Conservation (phyloP, 202 grass and related monocot species). For the Setaria viridis region DNA sequence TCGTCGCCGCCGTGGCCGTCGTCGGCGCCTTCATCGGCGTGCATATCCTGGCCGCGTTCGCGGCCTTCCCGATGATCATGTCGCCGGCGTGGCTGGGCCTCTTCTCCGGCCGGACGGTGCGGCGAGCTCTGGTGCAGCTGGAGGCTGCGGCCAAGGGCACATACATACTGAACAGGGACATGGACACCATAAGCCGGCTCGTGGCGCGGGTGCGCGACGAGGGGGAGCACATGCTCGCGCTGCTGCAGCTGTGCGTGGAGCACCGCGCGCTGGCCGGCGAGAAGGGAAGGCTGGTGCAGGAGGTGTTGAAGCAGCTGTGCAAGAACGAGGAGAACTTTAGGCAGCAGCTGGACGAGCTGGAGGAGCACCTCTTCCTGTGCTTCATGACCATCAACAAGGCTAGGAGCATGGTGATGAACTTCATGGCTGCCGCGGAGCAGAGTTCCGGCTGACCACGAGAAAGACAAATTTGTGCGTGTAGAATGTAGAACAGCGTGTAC, state of each 20-base stretch:
- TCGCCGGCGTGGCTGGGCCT: slow-evolving; percentile 43
- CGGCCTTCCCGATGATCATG: slow-evolving; percentile 57
- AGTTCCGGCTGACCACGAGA: not conserved
- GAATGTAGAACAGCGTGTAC: slow-evolving; percentile 14
- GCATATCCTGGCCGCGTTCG: slow-evolving; percentile 66
- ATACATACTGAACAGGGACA: slow-evolving; percentile 83
- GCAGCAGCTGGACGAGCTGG: slow-evolving; percentile 90
- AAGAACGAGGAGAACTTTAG: slow-evolving; percentile 80
- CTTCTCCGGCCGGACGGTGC: slow-evolving; percentile 47
- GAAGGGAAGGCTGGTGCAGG: slow-evolving; percentile 68
- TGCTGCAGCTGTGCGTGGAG: slow-evolving; percentile 78
- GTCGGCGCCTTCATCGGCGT: slow-evolving; percentile 71
- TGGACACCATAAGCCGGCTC: slow-evolving; percentile 93
- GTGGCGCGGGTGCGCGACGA: slow-evolving; percentile 80
- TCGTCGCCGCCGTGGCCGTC: slow-evolving; percentile 48
- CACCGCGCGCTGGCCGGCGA: slow-evolving; percentile 39
- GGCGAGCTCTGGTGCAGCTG: slow-evolving; percentile 64
- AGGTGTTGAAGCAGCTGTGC: slow-evolving; percentile 80
- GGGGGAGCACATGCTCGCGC: slow-evolving; percentile 75
- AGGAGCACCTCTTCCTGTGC: slow-evolving; percentile 94
- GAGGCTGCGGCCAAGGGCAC: slow-evolving; percentile 81
- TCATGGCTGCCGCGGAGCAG: slow-evolving; percentile 55
- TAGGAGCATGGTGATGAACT: slow-evolving; percentile 79
- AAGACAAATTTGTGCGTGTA: not conserved
- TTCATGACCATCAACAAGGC: slow-evolving; percentile 97